Evolutionary conservation across 1,284 basidiomycete genomes (phyloP).

Genomic region (Kwoniella shivajii): DNA sequence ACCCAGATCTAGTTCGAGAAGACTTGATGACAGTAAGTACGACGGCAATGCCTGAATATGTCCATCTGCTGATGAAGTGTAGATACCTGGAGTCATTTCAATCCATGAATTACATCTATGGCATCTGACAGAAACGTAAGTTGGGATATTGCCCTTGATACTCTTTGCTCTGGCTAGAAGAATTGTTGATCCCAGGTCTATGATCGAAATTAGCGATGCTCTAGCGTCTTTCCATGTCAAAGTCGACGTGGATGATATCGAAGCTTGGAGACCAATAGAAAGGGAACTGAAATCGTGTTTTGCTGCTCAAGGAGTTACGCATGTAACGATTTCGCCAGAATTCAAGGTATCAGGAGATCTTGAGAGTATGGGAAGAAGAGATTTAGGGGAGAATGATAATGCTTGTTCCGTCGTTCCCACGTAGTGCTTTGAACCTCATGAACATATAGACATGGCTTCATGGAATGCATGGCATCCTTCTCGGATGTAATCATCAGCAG

Average conservation of each 20-base stretch:
- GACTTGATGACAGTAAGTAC: constrained; percentile 3
- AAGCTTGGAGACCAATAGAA: constrained; percentile 3
- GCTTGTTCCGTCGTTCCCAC: constrained; percentile 2
- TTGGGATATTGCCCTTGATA: background rate
- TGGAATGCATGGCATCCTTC: too few relatives aligned
- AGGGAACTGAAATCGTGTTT: constrained; percentile 3
- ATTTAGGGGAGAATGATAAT: background rate
- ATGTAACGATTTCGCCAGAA: constrained; percentile 2
- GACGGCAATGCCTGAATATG: background rate
- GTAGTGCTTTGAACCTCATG: too few relatives aligned
- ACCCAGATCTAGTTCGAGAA: background rate
- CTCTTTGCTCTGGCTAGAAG: background rate
- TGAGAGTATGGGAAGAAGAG: background rate
- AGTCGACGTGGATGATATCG: background rate
- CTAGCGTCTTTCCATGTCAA: constrained; percentile 3
- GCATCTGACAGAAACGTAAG: constrained; percentile 2
- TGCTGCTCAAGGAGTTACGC: constrained; percentile 4
- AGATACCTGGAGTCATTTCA: constrained; percentile 1
- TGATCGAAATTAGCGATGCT: background rate
- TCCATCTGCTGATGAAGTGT: background rate
- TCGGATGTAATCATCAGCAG: too few relatives aligned
- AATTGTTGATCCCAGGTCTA: background rate
- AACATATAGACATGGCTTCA: too few relatives aligned
- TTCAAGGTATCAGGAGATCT: background rate
- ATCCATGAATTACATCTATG: constrained; percentile 2